Evolutionary conservation across 495 filamentous ascomycete genomes (phyloP).

Genomic region (Aspergillus sparsus): DNA sequence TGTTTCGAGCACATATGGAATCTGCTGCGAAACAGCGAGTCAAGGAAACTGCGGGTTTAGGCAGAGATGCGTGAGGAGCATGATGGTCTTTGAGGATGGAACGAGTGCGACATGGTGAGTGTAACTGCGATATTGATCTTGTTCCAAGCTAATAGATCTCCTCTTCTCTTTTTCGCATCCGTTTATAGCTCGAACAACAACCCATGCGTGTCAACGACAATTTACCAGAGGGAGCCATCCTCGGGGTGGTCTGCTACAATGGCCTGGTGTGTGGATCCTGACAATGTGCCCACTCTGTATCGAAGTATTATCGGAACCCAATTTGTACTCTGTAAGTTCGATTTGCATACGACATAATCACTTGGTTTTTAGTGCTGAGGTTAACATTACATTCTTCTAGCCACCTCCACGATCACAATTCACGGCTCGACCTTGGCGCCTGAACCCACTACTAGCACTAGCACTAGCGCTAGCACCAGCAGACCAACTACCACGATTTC

Average conservation of each 20-base stretch:
- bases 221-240: background rate
- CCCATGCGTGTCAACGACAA: conserved; percentile 6
- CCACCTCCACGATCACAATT: background rate
- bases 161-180: background rate
- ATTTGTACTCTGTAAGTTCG: background rate
- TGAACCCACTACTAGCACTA: background rate
- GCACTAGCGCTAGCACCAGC: background rate
- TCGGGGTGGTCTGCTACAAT: conserved; percentile 8
- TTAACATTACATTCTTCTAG: background rate
- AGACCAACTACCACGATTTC: background rate
- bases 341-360: background rate
- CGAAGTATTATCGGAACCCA: conserved; percentile 11
- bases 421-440: background rate
- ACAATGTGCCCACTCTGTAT: conserved; percentile 2
- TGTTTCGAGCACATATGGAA: conserved; percentile 13
- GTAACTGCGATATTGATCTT: background rate
- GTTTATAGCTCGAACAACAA: conserved; percentile 1
- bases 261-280: conserved; percentile 12
- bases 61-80: background rate
- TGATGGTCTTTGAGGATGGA: conserved; percentile 11
- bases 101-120: conserved; percentile 7
- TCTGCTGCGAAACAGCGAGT: conserved; percentile 5
- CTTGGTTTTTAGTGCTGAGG: background rate
- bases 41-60: conserved; percentile 2
- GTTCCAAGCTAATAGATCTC: background rate